Percentiles rank a stretch among this genome's conserved stretches.
phyloP scores from a whole-genome alignment of 108 stramenopile species.

The Nitzschia sp. region DNA sequence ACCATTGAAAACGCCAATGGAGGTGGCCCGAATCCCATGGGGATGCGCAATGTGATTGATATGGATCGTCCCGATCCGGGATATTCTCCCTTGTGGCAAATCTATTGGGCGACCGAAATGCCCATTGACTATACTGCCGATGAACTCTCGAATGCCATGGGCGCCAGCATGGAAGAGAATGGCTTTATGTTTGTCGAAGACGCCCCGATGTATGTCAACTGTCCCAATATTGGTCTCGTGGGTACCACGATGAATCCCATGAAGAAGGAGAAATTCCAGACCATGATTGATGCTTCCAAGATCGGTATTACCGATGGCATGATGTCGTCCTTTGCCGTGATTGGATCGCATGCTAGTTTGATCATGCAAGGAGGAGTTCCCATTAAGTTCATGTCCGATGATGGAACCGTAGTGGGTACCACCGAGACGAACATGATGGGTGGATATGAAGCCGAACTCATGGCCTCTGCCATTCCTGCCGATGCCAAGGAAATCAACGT shows the following conservation, averaged over 20 bases:
- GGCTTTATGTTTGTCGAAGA: conserved; percentile 15
- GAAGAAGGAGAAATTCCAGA: too few relatives aligned
- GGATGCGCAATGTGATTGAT: conserved; percentile 29
- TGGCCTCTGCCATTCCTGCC: conserved; percentile 12
- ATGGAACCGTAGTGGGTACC: conserved; percentile 3
- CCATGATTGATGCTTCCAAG: not conserved
- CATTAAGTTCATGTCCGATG: conserved; percentile 11
- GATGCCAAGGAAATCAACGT: conserved; percentile 10
- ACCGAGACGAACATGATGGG: conserved; percentile 26
- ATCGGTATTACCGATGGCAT: not conserved
- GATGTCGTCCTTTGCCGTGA: not conserved
- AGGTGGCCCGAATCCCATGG: conserved; percentile 24
- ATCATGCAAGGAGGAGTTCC: not conserved
- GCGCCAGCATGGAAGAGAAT: conserved; percentile 13
- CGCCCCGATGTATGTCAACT: conserved; percentile 31
- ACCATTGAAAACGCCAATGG: not conserved
- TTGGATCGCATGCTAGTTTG: conserved; percentile 16
- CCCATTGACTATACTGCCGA: conserved; percentile 33
- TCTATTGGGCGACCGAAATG: conserved; percentile 24
- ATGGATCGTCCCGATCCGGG: conserved; percentile 23
- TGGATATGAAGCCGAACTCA: conserved; percentile 19
- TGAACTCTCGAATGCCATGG: conserved; percentile 8
- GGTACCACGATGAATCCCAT: conserved; percentile 9
- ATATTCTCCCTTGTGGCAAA: conserved; percentile 35
- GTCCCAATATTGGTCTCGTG: conserved; percentile 27